Evolutionary conservation across 169 alveolate species (phyloP), one percentile per base, ranked within the genome.

Genomic region (Eimeria tenella): DNA sequence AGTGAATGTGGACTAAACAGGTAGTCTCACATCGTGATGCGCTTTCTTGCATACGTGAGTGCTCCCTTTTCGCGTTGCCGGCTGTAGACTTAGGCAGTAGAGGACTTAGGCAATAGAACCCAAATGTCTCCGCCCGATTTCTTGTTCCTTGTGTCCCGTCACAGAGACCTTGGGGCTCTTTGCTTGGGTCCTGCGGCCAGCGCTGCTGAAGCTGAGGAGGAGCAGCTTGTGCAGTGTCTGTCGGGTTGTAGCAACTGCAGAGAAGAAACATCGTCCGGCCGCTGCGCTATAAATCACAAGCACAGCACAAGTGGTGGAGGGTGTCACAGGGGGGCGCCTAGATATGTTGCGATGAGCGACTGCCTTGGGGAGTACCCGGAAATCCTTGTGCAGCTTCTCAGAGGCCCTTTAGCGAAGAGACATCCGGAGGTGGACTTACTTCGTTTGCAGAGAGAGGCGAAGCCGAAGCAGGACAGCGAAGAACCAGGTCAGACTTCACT

Each of bases 141-240:
- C 3, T 21, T 68, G 17, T 68, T 4, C n/a, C 49, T 68, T n/a
- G 13, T 21, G 70, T 60, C 17, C 6, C 13, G 4, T 68, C 0
- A 23, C 79, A 68, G 79, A 68, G 79, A 68, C 49, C 31, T 68
- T 15, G 79, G 79, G 10, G 79, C 79, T 11, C 31, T 68, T 5
- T 68, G 79, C 79, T 23, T 68, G 79, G 79, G 79, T 11, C 79
- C 79, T 19, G 79, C 79, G 6, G 79, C 79, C n/a, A 68, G 79
- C 49, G 79, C 79, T 4, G 79, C 79, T 9, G 79, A 68, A 23
- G 79, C 79, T 23, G 79, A 68, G 21, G 79, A 68, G 50, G 79
- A 68, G 49, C 79, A 31, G 5, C 49, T 17, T 15, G 79, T 68
- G 79, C 79, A 31, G 50, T 23, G 79, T 19, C 79, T 68, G 50